Evolutionary conservation across 352 stramenopile genomes (phyloP).

Genomic region (Phytophthora litchii): DNA sequence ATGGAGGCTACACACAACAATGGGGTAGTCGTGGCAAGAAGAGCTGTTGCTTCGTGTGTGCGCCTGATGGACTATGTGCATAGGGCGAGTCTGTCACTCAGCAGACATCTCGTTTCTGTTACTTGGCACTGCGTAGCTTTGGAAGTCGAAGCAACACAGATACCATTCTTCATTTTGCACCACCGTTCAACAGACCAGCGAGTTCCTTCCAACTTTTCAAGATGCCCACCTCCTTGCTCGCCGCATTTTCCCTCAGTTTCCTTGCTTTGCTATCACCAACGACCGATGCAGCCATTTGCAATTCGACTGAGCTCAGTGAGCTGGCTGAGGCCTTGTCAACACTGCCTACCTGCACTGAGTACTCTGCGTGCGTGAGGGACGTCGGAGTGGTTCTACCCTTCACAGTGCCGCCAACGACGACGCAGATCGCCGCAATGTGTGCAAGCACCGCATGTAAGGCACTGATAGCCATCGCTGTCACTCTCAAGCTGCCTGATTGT

Average conservation of each 20-base stretch:
- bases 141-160: too few species aligned
- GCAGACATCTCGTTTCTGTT: neutral
- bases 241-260: slow-evolving; percentile 31
- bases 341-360: slow-evolving; percentile 11
- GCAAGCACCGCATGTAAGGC: slow-evolving; percentile 17
- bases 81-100: neutral
- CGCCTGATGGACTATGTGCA: neutral
- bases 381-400: slow-evolving; percentile 19
- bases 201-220: neutral
- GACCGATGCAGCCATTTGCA: slow-evolving; percentile 20
- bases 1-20: too few species aligned
- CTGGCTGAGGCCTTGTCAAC: slow-evolving; percentile 10
- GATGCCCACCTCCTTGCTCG: slow-evolving; percentile 34
- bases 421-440: slow-evolving; percentile 22
- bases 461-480: slow-evolving; percentile 10
- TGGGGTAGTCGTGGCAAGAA: neutral
- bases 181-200: neutral
- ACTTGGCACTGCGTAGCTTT: too few species aligned
- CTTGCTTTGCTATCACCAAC: slow-evolving; percentile 6
- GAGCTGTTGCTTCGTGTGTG: neutral
- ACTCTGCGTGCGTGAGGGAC: slow-evolving; percentile 5
- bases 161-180: slow-evolving; percentile 11
- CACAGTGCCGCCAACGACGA: slow-evolving; percentile 6
- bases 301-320: slow-evolving; percentile 23
- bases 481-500: slow-evolving; percentile 20